Evolutionary conservation across 2,329 filamentous ascomycete species (phyloP), one percentile per base, ranked within the genome.

Genomic region (Penicillium rolfsii): DNA sequence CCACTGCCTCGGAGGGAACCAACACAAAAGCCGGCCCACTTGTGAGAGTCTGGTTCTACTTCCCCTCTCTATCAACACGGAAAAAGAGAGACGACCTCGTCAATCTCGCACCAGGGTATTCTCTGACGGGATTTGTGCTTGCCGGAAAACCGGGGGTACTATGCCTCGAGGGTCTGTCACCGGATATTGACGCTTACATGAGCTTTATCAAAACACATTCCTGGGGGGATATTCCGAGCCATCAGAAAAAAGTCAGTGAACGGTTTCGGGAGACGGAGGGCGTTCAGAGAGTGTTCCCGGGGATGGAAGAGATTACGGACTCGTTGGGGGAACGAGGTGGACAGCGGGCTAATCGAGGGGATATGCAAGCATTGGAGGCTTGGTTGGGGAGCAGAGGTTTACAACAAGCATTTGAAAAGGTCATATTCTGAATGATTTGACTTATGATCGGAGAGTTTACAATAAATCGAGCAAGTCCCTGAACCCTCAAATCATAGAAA

Each of bases 231-330:
- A 87, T 87, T 5, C 85, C 85, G 0, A 79, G 83, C 19, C 80
- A 86, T 59, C 85, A 87, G 63, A 87, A 87, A 65, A 87, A 87
- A 66, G 85, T 87, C 40, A 86, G 82, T 68, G 85, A 87, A 74
- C 72, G 72, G 9, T 76, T 71, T 59, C 69, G 73, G 4, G 69
- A 76, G 60, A 73, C 35, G 87, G 90, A 67, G 4, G 56, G 33
- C 4, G 60, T 74, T 11, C 35, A 67, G 52, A 64, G 73, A 35
- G 72, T 69, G 1, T 75, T 75, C 43, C 19, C 57, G 0, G 69
- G 64, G 1, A 75, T 75, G 73, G 66, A 74, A 57, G 73, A 75
- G 54, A 75, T 75, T 24, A 75, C 73, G 5, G 72, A 74, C 36
- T 71, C 72, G 4, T 48, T 75, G 3, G 73, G 73, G 1, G 72